phyloP scores from a whole-genome alignment of 2,329 filamentous ascomycete species.

The Hypomyces rosellus region DNA sequence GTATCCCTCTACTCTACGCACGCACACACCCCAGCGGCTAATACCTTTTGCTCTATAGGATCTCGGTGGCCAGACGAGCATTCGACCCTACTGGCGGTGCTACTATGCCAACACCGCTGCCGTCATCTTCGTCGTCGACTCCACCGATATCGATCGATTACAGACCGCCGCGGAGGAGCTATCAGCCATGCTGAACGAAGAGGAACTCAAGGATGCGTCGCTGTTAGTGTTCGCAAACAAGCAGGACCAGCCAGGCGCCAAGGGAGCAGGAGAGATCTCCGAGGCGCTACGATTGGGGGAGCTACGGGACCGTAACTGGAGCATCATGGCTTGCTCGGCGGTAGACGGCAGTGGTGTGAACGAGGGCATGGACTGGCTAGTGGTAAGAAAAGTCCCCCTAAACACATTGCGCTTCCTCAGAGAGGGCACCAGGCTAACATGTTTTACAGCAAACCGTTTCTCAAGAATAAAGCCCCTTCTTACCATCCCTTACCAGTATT shows the following conservation, averaged over 20 bases:
- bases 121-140: constrained; percentile 97
- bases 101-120: constrained; percentile 99
- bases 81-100: constrained; percentile 97
- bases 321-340: constrained; percentile 94
- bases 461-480: constrained; percentile 22
- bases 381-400: constrained; percentile 49
- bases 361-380: constrained; percentile 99
- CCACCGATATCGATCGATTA: constrained; percentile 91
- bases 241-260: constrained; percentile 94
- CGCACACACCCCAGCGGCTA: not conserved
- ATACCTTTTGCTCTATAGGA: constrained; percentile 47
- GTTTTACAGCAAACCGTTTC: constrained; percentile 30
- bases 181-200: constrained; percentile 91
- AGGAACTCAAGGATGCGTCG: constrained; percentile 88
- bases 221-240: constrained; percentile 97
- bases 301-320: constrained; percentile 96
- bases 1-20: not conserved
- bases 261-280: constrained; percentile 93
- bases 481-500: constrained; percentile 16
- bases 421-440: not conserved
- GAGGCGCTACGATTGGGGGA: constrained; percentile 87
- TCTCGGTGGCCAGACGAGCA: constrained; percentile 95
- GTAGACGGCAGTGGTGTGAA: constrained; percentile 92
- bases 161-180: constrained; percentile 91
- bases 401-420: not conserved